Conservation (phyloP, 2,329 filamentous ascomycete genomes). For the Alternaria hordeiaustralica region DNA sequence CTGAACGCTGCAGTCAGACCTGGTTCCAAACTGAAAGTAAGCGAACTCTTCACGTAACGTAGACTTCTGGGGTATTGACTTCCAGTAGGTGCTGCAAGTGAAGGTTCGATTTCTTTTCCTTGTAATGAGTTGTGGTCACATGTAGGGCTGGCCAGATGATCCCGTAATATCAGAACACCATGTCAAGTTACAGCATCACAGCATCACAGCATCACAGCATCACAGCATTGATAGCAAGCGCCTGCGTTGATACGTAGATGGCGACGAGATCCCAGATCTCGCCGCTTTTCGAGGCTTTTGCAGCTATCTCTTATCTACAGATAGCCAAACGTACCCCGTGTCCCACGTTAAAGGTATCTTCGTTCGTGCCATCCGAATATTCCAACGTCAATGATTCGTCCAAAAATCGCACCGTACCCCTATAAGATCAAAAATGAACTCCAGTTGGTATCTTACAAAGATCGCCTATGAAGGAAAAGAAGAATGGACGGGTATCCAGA, state of each 20-base stretch:
- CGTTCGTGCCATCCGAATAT: constrained; percentile 1
- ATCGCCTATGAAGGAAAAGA: constrained; percentile 4
- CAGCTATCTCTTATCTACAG: constrained; percentile 5
- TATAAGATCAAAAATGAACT: constrained; percentile 1
- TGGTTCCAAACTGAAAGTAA: neutral
- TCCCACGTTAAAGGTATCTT: constrained; percentile 10
- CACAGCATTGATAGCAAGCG: neutral
- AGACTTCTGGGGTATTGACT: neutral
- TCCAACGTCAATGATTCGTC: constrained; percentile 6
- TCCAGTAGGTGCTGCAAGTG: neutral
- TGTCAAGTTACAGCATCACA: neutral
- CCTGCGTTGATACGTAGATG: neutral
- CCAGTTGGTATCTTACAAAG: constrained; percentile 13
- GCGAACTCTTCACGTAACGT: neutral
- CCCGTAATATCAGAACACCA: neutral
- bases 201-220: neutral
- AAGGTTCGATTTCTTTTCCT: neutral
- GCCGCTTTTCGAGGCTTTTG: neutral
- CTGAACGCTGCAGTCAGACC: neutral
- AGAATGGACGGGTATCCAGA: constrained; percentile 23
- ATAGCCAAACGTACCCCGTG: constrained; percentile 2
- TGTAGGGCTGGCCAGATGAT: neutral
- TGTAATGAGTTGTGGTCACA: neutral
- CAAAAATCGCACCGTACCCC: constrained; percentile 1
- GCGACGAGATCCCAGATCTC: constrained; percentile 3